Evolutionary conservation across 176 grass and related monocot species (phyloP), one percentile per base, ranked within the genome.

Genomic region (Tillandsia fasciculata): DNA sequence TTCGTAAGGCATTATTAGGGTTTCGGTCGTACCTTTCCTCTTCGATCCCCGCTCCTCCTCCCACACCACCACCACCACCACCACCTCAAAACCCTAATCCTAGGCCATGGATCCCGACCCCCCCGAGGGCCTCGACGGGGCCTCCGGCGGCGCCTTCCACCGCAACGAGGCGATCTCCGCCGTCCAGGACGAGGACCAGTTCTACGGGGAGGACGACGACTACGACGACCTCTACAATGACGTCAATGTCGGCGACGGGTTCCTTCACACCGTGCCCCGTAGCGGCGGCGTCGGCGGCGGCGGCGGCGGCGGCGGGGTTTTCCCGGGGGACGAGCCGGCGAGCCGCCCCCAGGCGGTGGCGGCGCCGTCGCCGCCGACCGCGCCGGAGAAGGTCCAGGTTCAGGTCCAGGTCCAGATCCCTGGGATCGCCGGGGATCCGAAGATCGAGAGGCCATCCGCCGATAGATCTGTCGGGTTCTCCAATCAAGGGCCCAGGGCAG

Each of bases 191-290:
- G 82, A 85, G 47, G 89, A 91, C 78, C 91, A 88, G 80, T 96
- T 79, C 77, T 96, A 88, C 59, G 91, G 80, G 9, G 90, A 96
- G 52, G 91, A 96, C 52, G 91, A 91, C 49, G 91, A 96, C 65
- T 91, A 85, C 79, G 85, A 91, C 72, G 89, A 91, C 71, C 85
- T 91, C 53, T 91, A 91, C 72, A 88, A 85, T 78, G 89, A 88
- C 68, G 89, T 91, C 79, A 91, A 88, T 76, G 79, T 91, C 53
- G 89, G 89, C 8, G 89, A 96, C 29, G 88, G 86, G 10, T 88
- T 88, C 71, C 81, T 91, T 70, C 78, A 77, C 72, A 75, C 75
- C 69, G 53, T 5, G 13, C 12, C 3, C 10, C 12, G 53, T 12
- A 56, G 53, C 9, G 6, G 10, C 10, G 15, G 52, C 2, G 15